These are phyloP conservation scores for Phanerochaete sordida DNA, from an alignment of 768 basidiomycete species.

Conservation along the genomic window DNA sequence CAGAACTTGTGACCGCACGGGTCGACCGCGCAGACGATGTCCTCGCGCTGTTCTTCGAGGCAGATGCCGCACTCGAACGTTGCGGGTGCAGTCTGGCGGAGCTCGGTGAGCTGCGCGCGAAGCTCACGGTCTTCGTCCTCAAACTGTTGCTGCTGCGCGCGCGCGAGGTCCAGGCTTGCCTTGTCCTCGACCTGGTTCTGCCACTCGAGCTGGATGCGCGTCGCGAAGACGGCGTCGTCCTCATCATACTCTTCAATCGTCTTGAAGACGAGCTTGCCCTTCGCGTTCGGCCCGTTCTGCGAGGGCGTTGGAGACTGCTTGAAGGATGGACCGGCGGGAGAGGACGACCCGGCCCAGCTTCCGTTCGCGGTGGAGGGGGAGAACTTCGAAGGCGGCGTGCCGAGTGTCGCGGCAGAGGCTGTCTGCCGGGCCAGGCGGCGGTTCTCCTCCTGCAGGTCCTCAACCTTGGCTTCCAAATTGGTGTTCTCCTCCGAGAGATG, in stretches of 20 bases:
- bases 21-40: slow-evolving; percentile 4
- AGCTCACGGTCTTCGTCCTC: slow-evolving; percentile 40
- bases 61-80: slow-evolving; percentile 52
- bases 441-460: slow-evolving; percentile 10
- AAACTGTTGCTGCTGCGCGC: slow-evolving; percentile 32
- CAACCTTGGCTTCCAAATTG: slow-evolving; percentile 1
- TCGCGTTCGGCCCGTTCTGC: slow-evolving; percentile 1
- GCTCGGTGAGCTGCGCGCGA: slow-evolving; percentile 29
- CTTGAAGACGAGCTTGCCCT: slow-evolving; percentile 4
- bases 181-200: slow-evolving; percentile 12
- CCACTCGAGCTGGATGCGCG: slow-evolving; percentile 10
- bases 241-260: slow-evolving; percentile 1
- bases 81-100: slow-evolving; percentile 26
- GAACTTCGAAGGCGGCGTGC: not conserved
- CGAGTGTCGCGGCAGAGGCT: not conserved
- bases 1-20: slow-evolving; percentile 14
- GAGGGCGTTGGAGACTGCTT: not conserved
- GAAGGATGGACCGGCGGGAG: not conserved
- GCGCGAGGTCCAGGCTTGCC: slow-evolving; percentile 18
- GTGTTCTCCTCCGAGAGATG: slow-evolving; percentile 1
- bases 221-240: slow-evolving; percentile 13
- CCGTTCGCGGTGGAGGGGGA: not conserved
- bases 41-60: slow-evolving; percentile 8
- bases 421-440: not conserved
- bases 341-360: not conserved